Conservation (phyloP, 169 alveolate species). For the Plasmodium coatneyi region DNA sequence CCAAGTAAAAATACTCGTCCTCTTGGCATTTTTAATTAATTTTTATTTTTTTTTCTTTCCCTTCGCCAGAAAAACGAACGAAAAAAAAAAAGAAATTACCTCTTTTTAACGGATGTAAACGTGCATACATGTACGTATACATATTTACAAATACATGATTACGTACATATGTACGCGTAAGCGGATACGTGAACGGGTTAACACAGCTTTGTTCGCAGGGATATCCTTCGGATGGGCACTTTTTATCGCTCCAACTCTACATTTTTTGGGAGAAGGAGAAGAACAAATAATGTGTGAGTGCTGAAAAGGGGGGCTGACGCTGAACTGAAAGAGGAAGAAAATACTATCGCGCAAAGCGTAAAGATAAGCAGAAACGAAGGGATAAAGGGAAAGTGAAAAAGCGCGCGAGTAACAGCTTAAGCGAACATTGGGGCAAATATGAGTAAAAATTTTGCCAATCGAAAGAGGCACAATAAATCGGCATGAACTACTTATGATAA, state of each 20-base stretch:
- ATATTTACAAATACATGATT: background rate
- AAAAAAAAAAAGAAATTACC: background rate
- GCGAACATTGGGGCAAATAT: background rate
- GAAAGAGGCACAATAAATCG: background rate
- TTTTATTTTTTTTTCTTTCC: background rate
- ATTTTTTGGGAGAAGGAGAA: background rate
- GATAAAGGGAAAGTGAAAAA: background rate
- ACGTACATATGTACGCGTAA: background rate
- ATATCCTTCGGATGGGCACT: background rate
- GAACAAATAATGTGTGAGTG: conserved; percentile 21
- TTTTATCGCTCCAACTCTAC: background rate
- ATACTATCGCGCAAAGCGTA: background rate
- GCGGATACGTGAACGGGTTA: background rate
- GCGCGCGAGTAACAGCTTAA: conserved; percentile 2
- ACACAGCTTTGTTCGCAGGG: background rate
- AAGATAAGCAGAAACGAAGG: background rate
- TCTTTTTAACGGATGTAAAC: background rate
- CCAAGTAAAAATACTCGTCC: background rate
- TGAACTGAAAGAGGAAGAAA: conserved; percentile 12
- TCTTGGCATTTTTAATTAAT: background rate
- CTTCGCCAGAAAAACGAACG: background rate
- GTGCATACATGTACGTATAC: background rate
- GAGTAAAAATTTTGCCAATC: background rate
- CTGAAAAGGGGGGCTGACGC: conserved; percentile 4
- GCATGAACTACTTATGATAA: background rate